A percentile compares a stretch with the other conserved stretches of the same genome.
These are phyloP conservation scores for Neofusicoccum sp. DNA, from an alignment of 2,329 filamentous ascomycete species.

Conservation along the genomic window DNA sequence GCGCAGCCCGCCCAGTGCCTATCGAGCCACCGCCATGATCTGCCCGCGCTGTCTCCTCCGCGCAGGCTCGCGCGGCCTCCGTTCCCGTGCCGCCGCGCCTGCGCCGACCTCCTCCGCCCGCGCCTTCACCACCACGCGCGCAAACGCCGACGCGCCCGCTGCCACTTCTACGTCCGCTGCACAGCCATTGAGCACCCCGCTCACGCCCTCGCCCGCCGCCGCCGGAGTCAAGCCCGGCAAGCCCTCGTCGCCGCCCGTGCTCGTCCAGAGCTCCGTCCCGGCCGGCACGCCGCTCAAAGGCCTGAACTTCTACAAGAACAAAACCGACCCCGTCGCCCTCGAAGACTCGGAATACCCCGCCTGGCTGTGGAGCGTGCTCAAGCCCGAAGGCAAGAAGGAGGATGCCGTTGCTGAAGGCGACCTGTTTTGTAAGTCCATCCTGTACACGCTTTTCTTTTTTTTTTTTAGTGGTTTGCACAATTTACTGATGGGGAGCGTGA, in stretches of 20 bases:
- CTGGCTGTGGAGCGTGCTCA: conserved; percentile 78
- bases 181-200: conserved; percentile 49
- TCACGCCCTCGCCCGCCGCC: conserved; percentile 33
- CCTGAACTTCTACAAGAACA: conserved; percentile 76
- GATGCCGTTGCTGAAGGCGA: conserved; percentile 65
- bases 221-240: conserved; percentile 33
- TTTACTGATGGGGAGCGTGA: not conserved
- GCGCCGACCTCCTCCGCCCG: not conserved
- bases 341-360: conserved; percentile 76
- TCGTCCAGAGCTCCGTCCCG: conserved; percentile 53
- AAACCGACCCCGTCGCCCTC: conserved; percentile 71
- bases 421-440: conserved; percentile 71
- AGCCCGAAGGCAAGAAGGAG: conserved; percentile 58
- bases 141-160: conserved; percentile 30
- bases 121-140: conserved; percentile 29
- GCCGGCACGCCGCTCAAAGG: conserved; percentile 73
- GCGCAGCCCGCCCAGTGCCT: no score
- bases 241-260: conserved; percentile 35
- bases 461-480: not conserved
- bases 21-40: conserved; percentile 36
- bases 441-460: not conserved
- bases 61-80: conserved; percentile 32
- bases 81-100: conserved; percentile 4
- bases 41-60: conserved; percentile 42
- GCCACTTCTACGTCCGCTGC: conserved; percentile 50